Evolutionary conservation across 495 filamentous ascomycete species (phyloP).

Genomic region (Halenospora varia): DNA sequence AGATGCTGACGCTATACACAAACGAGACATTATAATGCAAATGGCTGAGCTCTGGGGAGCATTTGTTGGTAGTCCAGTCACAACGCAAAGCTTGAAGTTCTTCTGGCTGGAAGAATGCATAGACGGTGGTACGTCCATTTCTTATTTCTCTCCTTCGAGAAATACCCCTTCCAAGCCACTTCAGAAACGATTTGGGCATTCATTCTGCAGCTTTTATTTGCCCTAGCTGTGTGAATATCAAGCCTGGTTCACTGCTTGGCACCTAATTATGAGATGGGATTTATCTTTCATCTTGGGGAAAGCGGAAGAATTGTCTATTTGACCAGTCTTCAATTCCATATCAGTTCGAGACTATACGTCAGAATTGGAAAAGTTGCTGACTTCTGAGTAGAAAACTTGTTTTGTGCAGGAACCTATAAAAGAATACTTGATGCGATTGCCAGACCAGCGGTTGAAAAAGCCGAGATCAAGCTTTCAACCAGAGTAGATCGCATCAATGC

Average conservation of each 20-base stretch:
- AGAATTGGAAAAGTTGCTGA: conserved; percentile 5
- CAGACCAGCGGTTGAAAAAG: conserved; percentile 54
- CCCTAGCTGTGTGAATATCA: too few species aligned
- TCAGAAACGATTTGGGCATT: too few species aligned
- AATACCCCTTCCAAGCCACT: too few species aligned
- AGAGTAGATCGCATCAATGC: conserved; percentile 51
- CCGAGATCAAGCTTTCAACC: conserved; percentile 57
- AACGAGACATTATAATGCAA: conserved; percentile 46
- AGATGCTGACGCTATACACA: conserved; percentile 33
- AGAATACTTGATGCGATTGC: conserved; percentile 68
- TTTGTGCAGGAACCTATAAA: conserved; percentile 82
- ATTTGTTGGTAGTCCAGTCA: conserved; percentile 77
- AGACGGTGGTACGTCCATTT: conserved; percentile 75
- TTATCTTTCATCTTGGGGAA: too few species aligned
- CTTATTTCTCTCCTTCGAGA: too few species aligned
- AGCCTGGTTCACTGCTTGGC: too few species aligned
- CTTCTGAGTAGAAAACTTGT: conserved; percentile 67
- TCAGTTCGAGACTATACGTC: too few species aligned
- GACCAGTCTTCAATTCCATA: too few species aligned
- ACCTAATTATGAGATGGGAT: too few species aligned
- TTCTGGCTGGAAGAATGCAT: conserved; percentile 95
- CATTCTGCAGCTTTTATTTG: too few species aligned
- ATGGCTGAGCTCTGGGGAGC: conserved; percentile 78
- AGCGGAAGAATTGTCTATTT: too few species aligned
- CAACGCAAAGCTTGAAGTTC: conserved; percentile 81